Conservation (phyloP, 1,284 basidiomycete species). For the Gymnopus androsaceus region DNA sequence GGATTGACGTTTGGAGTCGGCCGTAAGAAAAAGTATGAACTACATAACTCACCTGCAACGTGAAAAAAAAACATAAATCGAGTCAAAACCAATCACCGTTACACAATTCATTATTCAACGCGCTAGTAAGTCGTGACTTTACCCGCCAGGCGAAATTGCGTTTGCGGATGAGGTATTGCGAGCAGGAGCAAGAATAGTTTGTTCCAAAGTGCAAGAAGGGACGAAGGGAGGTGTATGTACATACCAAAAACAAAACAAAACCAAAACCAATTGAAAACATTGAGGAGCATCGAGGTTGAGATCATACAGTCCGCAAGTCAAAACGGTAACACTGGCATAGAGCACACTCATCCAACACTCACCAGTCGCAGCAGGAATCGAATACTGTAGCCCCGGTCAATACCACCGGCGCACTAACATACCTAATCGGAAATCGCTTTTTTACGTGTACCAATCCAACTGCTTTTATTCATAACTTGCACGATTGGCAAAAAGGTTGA, state of each 20-base stretch:
- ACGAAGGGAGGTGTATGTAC: no score
- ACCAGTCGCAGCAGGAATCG: slow-evolving; percentile 87
- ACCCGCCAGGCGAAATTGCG: slow-evolving; percentile 92
- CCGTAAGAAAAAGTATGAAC: not conserved
- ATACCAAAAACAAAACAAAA: no score
- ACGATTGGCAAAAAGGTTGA: no score
- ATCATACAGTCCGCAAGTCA: no score
- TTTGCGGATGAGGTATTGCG: slow-evolving; percentile 86
- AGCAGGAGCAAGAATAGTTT: slow-evolving; percentile 92
- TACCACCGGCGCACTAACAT: slow-evolving; percentile 83
- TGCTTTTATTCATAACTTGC: no score
- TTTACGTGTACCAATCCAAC: no score
- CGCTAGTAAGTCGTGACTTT: slow-evolving; percentile 88
- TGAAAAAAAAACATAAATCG: slow-evolving; percentile 91
- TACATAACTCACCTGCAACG: slow-evolving; percentile 54
- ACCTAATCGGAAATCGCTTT: no score
- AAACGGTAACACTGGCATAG: no score
- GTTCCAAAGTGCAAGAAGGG: no score
- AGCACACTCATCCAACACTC: no score
- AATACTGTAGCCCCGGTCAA: slow-evolving; percentile 78
- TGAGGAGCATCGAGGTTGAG: no score
- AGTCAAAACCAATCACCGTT: slow-evolving; percentile 35
- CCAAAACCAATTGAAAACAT: no score
- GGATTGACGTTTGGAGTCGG: slow-evolving; percentile 1
- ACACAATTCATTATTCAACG: slow-evolving; percentile 81